Base-by-base conservation (phyloP, 495 filamentous ascomycete genomes). In the Articulospora tetracladia region DNA sequence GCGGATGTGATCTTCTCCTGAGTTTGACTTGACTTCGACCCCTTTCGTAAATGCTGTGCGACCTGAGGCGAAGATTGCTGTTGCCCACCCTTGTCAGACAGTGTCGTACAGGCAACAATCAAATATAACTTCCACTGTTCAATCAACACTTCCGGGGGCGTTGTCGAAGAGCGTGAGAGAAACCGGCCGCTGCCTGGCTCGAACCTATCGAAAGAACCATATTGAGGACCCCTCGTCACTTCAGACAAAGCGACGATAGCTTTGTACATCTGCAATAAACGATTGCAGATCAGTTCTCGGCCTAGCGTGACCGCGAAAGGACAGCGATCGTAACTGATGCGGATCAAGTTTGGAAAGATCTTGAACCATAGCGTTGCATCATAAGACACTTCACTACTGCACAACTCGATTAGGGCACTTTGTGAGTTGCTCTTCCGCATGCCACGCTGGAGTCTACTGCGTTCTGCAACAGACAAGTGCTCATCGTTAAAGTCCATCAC, bases 121-220 rank as follows among this genome's bases (percentile, higher is more conserved):
- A 99, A 80, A 69, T 97, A 97, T n/a, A 98, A 76, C 72, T 96
- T 98, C 93, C 93, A 99, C 72, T 99, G 94, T 69, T 98, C 94
- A 59, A 98, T 83, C 57, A 98, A 76, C 39, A 95, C 85, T 53
- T 96, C 92, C 1, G 92, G 89, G 10, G 92, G 86, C 25, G 90
- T 87, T 3, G 87, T 89, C 28, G 86, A 88, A 46, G 68, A 84
- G 52, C 81, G 76, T 26, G 72, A 76, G n/a, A 77, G 69, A 22
- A 80, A 70, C 15, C 77, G 73, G 39, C 72, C 75, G 57, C 73
- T 76, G 12, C 65, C 58, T 32, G 53, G 69, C 25, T 75, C 68
- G 25, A 55, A 66, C 6, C 66, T 48, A 63, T 91, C 89, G 48
- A 83, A 73, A 1, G 77, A 70, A 30, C 84, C 78, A 69, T 85